Evolutionary conservation across 345 rosid genomes (phyloP).

Genomic region (Luvunga scandens): DNA sequence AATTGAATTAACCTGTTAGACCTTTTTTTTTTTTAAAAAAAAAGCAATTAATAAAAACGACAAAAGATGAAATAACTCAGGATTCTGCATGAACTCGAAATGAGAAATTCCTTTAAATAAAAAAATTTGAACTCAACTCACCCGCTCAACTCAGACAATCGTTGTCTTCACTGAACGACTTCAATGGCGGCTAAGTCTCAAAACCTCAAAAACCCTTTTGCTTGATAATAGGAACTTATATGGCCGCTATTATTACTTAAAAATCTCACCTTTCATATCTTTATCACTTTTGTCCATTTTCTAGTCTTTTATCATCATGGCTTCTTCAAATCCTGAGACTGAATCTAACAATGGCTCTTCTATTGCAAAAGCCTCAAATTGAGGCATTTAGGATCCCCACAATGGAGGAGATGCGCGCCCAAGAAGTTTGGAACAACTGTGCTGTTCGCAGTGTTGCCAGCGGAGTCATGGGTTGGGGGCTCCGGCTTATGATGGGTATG

Average conservation of each 20-base stretch:
- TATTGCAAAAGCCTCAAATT: slow-evolving; percentile 34
- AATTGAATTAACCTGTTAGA: no score
- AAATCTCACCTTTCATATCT: neutral
- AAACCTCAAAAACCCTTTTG: slow-evolving; percentile 14
- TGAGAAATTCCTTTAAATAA: no score
- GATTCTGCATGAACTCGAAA: no score
- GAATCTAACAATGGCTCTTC: slow-evolving; percentile 27
- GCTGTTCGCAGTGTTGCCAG: slow-evolving; percentile 75
- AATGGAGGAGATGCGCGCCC: slow-evolving; percentile 79
- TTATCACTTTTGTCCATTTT: no score
- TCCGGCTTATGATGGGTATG: slow-evolving; percentile 84
- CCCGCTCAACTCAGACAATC: neutral
- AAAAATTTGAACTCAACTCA: neutral
- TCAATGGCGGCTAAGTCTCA: slow-evolving; percentile 3
- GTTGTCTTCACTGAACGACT: neutral
- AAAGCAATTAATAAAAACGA: no score
- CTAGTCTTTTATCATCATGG: slow-evolving; percentile 14
- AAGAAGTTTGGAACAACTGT: slow-evolving; percentile 93
- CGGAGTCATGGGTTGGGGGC: slow-evolving; percentile 94
- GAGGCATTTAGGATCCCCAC: slow-evolving; percentile 77
- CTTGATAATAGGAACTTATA: neutral
- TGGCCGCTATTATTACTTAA: neutral
- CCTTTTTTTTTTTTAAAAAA: no score
- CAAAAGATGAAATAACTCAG: no score
- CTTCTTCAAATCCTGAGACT: slow-evolving; percentile 31